Evolutionary conservation across 305 asterid species (phyloP).

Genomic region (Stenogyne calaminthoides): DNA sequence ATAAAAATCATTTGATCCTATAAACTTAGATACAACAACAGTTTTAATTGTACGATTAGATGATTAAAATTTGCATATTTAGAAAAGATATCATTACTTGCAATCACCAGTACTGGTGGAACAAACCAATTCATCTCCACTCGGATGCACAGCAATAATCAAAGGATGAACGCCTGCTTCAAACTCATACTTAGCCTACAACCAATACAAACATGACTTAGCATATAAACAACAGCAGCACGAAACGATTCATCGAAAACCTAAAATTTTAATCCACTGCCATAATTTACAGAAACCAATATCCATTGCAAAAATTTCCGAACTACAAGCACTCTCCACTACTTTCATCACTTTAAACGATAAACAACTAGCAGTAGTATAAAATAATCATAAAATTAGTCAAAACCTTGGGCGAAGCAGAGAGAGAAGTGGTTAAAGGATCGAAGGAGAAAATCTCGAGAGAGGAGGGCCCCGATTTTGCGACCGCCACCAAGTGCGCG

Average conservation of each 20-base stretch:
- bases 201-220: not conserved
- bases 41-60: not conserved
- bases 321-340: not conserved
- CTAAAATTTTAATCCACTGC: not conserved
- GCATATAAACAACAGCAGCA: conserved; percentile 19
- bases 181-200: conserved; percentile 64
- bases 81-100: conserved; percentile 44
- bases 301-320: not conserved
- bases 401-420: conserved; percentile 75
- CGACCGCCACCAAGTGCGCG: conserved; percentile 73
- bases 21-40: not conserved
- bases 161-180: conserved; percentile 73
- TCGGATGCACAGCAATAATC: conserved; percentile 72
- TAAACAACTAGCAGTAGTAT: not conserved
- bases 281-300: not conserved
- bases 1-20: not conserved
- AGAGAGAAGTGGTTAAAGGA: conserved; percentile 53
- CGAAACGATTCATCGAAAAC: not conserved
- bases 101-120: conserved; percentile 85
- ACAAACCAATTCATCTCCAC: conserved; percentile 86
- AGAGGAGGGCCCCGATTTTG: conserved; percentile 63
- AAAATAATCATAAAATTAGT: not conserved
- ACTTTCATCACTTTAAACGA: conserved; percentile 5
- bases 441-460: conserved; percentile 83
- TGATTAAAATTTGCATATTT: not conserved